Base-by-base conservation (phyloP, 768 basidiomycete genomes). In the Auricularia cornea region DNA sequence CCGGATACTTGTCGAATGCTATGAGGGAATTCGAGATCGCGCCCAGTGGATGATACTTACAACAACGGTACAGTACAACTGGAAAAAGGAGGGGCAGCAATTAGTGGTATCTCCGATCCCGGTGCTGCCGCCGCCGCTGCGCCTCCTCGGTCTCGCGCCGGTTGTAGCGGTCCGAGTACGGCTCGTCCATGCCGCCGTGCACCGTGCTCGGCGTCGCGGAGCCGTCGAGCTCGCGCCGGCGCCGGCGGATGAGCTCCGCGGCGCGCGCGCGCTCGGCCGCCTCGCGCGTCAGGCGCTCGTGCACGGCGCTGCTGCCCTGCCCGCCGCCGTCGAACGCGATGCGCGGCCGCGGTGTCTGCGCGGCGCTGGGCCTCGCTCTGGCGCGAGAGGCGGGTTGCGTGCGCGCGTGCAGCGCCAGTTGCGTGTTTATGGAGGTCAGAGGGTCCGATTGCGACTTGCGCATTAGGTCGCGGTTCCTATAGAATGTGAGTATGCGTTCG, bases 211-310 rank as follows among this genome's bases (percentile, higher is more conserved):
- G 90, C 1, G 90, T 92, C 64, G 81, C 82, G 63, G 80, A 85
- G 2, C 86, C 87, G 33, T 76, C 79, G 74, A 80, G 72, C 72
- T 90, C 88, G 2, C 84, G 80, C 68, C 84, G 82, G 75, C 83
- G 88, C 44, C 86, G 79, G 61, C 78, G 78, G 26, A 91, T 85
- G 31, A 92, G 84, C 8, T 81, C 88, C n/a, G 83, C 74, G 0
- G 90, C 90, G 0, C 90, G 84, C 68, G 87, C 82, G 3, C 89
- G 83, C 72, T 92, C 90, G 1, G 86, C 82, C 0, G 85, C 84
- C 73, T 92, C 90, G 30, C 90, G 85, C n/a, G 75, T 76, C 10
- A 90, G 74, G 3, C 90, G 85, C 4, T 82, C 83, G 31, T 81
- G 80, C 0, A 84, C 79, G 62, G 82, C 80, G 0, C 79, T 38